Evolutionary conservation across 768 basidiomycete genomes (phyloP).

Genomic region (Thelephora ganbajun): DNA sequence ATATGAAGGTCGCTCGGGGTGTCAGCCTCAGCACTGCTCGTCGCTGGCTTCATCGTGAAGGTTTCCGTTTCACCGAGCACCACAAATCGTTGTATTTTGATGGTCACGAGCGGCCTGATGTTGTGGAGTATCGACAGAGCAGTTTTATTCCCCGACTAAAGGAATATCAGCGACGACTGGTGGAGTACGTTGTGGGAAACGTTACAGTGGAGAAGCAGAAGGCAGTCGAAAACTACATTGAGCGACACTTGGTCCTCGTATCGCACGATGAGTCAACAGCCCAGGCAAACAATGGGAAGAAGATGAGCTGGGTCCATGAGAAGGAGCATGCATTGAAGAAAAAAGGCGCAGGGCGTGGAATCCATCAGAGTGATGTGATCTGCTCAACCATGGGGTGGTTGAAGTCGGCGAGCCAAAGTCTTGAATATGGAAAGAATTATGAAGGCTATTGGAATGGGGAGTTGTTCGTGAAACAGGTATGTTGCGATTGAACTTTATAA

Average conservation of each 20-base stretch:
- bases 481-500: no score
- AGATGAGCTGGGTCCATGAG: no score
- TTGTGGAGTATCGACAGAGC: slow-evolving; percentile 8
- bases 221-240: slow-evolving; percentile 10
- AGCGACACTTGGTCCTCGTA: slow-evolving; percentile 9
- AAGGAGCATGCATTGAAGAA: no score
- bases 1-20: slow-evolving; percentile 7
- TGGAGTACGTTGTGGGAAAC: slow-evolving; percentile 7
- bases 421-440: slow-evolving; percentile 32
- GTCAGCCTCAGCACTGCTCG: slow-evolving; percentile 21
- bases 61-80: slow-evolving; percentile 4
- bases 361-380: no score
- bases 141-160: slow-evolving; percentile 5
- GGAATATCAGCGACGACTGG: neutral
- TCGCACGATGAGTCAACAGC: slow-evolving; percentile 27
- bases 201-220: slow-evolving; percentile 6
- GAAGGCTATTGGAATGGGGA: no score
- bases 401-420: slow-evolving; percentile 16
- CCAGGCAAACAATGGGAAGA: no score
- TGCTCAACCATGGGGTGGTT: slow-evolving; percentile 22
- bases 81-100: slow-evolving; percentile 9
- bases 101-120: slow-evolving; percentile 12
- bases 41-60: slow-evolving; percentile 15
- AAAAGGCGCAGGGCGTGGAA: no score
- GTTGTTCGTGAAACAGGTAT: no score